Percentiles rank a stretch among this genome's conserved stretches.
These are phyloP conservation scores for Silene noctiflora DNA, from an alignment of 179 eudicot genomes.

Conservation along the genomic window DNA sequence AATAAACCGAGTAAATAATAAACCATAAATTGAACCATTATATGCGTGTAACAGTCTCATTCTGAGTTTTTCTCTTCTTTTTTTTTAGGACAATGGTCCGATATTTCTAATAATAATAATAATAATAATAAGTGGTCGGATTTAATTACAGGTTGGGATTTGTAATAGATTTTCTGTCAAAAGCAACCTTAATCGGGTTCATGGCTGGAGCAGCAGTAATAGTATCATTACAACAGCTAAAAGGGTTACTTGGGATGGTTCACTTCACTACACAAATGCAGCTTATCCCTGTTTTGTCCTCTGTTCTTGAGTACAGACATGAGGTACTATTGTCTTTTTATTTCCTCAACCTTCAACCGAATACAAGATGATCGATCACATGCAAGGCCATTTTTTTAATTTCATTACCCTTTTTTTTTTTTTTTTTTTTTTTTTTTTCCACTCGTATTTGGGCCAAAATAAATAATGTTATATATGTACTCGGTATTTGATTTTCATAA, in stretches of 20 bases:
- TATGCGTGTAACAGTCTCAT: no score
- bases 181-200: slow-evolving; percentile 85
- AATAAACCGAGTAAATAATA: no score
- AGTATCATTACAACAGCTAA: slow-evolving; percentile 80
- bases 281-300: slow-evolving; percentile 67
- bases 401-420: not conserved
- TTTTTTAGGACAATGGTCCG: no score
- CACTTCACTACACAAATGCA: slow-evolving; percentile 86
- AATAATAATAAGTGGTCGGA: not conserved
- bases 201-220: slow-evolving; percentile 95
- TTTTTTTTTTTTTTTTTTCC: no score
- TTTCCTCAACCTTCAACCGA: not conserved
- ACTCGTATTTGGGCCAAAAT: no score
- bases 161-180: slow-evolving; percentile 76
- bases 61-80: no score
- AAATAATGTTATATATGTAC: no score
- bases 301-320: slow-evolving; percentile 51
- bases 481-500: no score
- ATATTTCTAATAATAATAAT: not conserved
- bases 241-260: slow-evolving; percentile 81
- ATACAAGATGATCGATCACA: no score
- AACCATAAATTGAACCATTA: no score
- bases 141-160: slow-evolving; percentile 66
- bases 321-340: slow-evolving; percentile 45
- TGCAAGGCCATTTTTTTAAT: not conserved